Evolutionary conservation across 441 rosid species (phyloP).

Genomic region (Raphanus hybrid): DNA sequence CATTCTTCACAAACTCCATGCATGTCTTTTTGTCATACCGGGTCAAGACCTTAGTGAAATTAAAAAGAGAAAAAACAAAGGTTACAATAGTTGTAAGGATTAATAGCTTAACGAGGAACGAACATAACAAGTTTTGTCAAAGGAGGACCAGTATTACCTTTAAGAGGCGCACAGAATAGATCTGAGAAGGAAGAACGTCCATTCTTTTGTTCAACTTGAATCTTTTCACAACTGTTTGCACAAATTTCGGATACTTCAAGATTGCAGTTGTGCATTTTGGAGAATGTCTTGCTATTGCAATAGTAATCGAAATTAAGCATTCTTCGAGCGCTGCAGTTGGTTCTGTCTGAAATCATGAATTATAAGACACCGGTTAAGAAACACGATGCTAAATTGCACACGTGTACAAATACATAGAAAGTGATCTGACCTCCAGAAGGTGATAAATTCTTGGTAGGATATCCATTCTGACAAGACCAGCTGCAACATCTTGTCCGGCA

Average conservation of each 20-base stretch:
- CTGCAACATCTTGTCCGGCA: conserved; percentile 93
- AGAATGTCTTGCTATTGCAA: conserved; percentile 90
- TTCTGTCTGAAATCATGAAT: conserved; percentile 59
- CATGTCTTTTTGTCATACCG: conserved; percentile 67
- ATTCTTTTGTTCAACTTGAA: conserved; percentile 53
- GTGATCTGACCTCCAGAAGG: conserved; percentile 73
- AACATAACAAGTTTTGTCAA: conserved; percentile 9
- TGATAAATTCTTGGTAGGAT: conserved; percentile 73
- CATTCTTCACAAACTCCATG: conserved; percentile 55
- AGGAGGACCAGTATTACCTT: conserved; percentile 54
- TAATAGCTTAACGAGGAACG: conserved; percentile 8
- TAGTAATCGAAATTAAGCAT: conserved; percentile 62
- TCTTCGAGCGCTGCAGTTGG: conserved; percentile 62
- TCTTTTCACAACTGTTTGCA: conserved; percentile 62
- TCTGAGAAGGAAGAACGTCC: conserved; percentile 59
- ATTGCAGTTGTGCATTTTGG: conserved; percentile 77
- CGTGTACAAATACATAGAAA: not conserved
- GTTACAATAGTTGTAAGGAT: not conserved
- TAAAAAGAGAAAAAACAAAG: conserved; percentile 18
- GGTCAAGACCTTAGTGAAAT: conserved; percentile 66
- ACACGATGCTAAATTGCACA: conserved; percentile 18
- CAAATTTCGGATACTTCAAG: conserved; percentile 75
- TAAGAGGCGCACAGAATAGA: conserved; percentile 65
- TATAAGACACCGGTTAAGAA: conserved; percentile 23
- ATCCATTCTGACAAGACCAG: conserved; percentile 93